Evolutionary conservation across 306 rosid species (phyloP), one percentile per base, ranked within the genome.

Genomic region (Quillaja saponaria): DNA sequence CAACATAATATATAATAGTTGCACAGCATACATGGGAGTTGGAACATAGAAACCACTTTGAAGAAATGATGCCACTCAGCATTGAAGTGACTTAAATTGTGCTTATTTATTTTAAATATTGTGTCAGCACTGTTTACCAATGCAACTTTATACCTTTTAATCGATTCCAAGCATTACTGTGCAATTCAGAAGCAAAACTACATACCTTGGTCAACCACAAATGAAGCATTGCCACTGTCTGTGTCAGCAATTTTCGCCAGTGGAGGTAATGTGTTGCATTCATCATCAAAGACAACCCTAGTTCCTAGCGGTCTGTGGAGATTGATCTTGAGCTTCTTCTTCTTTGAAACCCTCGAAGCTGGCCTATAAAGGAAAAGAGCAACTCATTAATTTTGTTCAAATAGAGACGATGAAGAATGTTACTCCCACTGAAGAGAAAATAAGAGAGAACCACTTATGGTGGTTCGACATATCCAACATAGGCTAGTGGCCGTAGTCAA

Each of bases 321-420:
- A 57, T 86, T 86, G 81, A 89, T 86, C 84, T 87, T 89, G 71
- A 89, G 76, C 79, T 92, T 89, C 84, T 84, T 88, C 72, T 86
- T 88, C 86, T 89, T 92, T 64, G 58, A 69, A 57, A 92, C 66
- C 51, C 81, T 81, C 37, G 85, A 81, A 49, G 67, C 68, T 2
- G 72, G 83, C 52, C 96, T 88, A 63, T 78, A 70, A 46, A 58
- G 20, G 13, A 44, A 69, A 61, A 50, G 67, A 34, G 39, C 33
- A 39, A 63, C 55, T 67, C 59, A 61, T 42, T 47, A 33, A 31
- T 35, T n/a, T 41, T 18, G 34, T 57, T 61, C 39, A n/a, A n/a
- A n/a, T n/a, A n/a, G n/a, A n/a, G n/a, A n/a, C n/a, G n/a, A n/a
- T n/a, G n/a, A n/a, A n/a, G n/a, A n/a, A n/a, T n/a, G n/a, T n/a